A percentile compares a stretch with the other conserved stretches of the same genome.
phyloP scores from a whole-genome alignment of 1,139 yeast genomes.

The Lodderomyces orthopsilosis region DNA sequence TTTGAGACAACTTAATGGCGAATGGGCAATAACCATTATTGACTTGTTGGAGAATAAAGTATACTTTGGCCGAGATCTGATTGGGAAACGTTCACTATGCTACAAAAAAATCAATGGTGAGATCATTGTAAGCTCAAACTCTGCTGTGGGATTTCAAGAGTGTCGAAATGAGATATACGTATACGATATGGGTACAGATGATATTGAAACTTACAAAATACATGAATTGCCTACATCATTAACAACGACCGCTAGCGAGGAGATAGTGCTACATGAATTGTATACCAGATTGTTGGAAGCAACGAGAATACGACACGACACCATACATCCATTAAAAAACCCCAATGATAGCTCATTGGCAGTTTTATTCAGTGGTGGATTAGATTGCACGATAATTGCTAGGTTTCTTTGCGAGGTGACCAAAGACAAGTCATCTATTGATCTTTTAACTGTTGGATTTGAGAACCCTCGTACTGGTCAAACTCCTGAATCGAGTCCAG shows the following conservation, averaged over 20 bases:
- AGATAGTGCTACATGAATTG: conserved; percentile 16
- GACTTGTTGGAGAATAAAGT: conserved; percentile 37
- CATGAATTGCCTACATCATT: conserved; percentile 6
- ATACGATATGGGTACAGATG: conserved; percentile 26
- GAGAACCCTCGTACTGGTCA: conserved; percentile 80
- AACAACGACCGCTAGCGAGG: conserved; percentile 2
- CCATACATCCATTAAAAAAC: conserved; percentile 56
- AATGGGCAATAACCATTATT: conserved; percentile 65
- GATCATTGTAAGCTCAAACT: conserved; percentile 46
- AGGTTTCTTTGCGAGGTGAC: conserved; percentile 32
- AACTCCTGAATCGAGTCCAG: conserved; percentile 71
- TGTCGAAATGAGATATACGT: conserved; percentile 53
- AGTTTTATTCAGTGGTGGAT: conserved; percentile 86
- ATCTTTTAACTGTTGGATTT: conserved; percentile 91
- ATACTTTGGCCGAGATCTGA: conserved; percentile 79
- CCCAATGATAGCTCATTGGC: conserved; percentile 44
- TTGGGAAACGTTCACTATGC: conserved; percentile 79
- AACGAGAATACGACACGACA: conserved; percentile 48
- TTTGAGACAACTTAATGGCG: conserved; percentile 61
- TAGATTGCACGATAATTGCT: conserved; percentile 85
- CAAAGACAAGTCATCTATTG: conserved; percentile 28
- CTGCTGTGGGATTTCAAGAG: conserved; percentile 40
- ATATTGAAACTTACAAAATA: conserved; percentile 9
- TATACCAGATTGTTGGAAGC: conserved; percentile 32
- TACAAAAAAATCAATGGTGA: conserved; percentile 24